Base-by-base conservation (phyloP, 116 monocot genomes). In the Posidonia oceanica region DNA sequence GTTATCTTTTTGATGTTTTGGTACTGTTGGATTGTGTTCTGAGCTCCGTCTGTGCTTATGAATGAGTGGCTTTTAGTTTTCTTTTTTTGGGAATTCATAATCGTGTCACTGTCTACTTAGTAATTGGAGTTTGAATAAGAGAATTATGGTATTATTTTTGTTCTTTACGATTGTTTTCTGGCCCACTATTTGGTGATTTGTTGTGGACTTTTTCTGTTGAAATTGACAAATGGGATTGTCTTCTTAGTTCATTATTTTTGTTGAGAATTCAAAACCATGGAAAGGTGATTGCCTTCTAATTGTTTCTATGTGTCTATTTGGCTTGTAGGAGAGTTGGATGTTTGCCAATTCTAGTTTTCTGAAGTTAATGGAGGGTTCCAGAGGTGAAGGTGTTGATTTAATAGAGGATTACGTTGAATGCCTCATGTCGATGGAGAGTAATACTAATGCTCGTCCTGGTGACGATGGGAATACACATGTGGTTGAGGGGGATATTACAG, bases 361-460 rank as follows among this genome's bases (percentile, higher is more conserved):
- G 36, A 78, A 69, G 67, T 57, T 78, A 72, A 82, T 82, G 82
- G 82, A 82, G 59, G 71, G 78, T 17, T 71, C 39, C 16, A 71
- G 78, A 59, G 54, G 53, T 52, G 82, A 82, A 61, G 77, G 82
- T 36, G 82, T 74, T 74, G 92, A 89, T 52, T 74, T 91, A 40
- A 97, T 97, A 55, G 85, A 80, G 51, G 92, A 97, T 67, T 97
- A 92, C 74, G 92, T 89, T 5, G 85, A 92, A 54, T 86, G 97
- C 73, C 87, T 97, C 62, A 89, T 97, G 94, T 85, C 94, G 17
- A 59, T 97, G 73, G 92, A 91, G 71, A 67, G 79, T n/a, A 93
- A 87, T 65, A 48, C 71, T 4, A 84, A 76, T 59, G 38, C 75
- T 18, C 81, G 84, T 0, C 36, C 79, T 0, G 53, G 70, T 12